phyloP scores from a whole-genome alignment of 2,329 filamentous ascomycete species.

The Venturia asperata region DNA sequence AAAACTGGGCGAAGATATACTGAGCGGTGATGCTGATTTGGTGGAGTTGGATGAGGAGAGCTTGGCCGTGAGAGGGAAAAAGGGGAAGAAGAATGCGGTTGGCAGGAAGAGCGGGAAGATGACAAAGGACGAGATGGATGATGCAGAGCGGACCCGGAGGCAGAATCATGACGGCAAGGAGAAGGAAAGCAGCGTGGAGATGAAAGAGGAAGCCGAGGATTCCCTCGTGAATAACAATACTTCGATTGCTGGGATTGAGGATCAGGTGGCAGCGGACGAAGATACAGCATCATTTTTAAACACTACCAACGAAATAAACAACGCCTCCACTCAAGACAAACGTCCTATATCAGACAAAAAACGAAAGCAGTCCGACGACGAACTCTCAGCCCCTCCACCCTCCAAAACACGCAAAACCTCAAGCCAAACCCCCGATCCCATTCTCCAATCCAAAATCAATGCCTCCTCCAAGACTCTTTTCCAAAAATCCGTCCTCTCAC shows the following conservation, averaged over 20 bases:
- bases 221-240: background rate
- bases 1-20: slow-evolving; percentile 33
- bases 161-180: background rate
- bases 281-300: background rate
- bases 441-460: slow-evolving; percentile 36
- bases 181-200: background rate
- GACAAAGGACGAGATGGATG: slow-evolving; percentile 14
- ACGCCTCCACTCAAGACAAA: background rate
- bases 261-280: background rate
- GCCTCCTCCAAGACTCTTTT: slow-evolving; percentile 45
- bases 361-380: background rate
- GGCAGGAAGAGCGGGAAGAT: slow-evolving; percentile 20
- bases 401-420: slow-evolving; percentile 2
- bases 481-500: slow-evolving; percentile 33
- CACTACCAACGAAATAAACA: background rate
- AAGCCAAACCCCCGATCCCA: slow-evolving; percentile 20
- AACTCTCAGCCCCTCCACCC: background rate
- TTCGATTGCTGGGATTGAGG: background rate
- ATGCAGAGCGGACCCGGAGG: slow-evolving; percentile 16
- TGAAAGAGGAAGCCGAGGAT: background rate
- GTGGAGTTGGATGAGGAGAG: slow-evolving; percentile 36
- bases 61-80: slow-evolving; percentile 34
- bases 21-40: slow-evolving; percentile 33
- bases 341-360: background rate
- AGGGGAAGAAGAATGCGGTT: slow-evolving; percentile 20